phyloP scores from a whole-genome alignment of 345 rosid species.

The Brassica juncea region DNA sequence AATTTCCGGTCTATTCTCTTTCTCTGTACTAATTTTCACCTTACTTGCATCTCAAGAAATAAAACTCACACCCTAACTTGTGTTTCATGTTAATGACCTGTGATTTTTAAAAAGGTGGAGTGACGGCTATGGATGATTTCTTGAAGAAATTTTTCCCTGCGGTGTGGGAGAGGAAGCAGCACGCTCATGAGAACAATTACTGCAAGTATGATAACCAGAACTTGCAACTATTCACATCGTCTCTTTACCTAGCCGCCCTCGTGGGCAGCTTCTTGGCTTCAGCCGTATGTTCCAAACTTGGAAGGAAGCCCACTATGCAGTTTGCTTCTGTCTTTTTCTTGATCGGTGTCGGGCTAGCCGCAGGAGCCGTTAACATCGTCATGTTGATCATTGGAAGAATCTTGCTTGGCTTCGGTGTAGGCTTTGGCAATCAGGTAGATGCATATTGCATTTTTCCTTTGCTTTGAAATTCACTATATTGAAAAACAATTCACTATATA shows the following conservation, averaged over 20 bases:
- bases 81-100: not conserved
- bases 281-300: not conserved
- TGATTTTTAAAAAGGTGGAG: not conserved
- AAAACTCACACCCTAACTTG: not conserved
- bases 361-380: not conserved
- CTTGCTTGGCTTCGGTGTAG: not conserved
- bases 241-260: not conserved
- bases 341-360: conserved; percentile 1
- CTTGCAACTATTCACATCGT: conserved; percentile 1
- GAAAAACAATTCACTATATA: not conserved
- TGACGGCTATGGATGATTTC: not conserved
- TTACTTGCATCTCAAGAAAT: not conserved
- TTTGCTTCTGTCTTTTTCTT: not conserved
- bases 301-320: conserved; percentile 1
- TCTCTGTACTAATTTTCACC: not conserved
- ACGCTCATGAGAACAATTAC: not conserved
- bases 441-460: not conserved
- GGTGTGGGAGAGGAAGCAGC: conserved; percentile 1
- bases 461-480: not conserved
- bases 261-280: not conserved
- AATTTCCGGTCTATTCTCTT: not conserved
- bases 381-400: conserved; percentile 1
- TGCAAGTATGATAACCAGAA: not conserved
- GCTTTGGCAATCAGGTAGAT: conserved; percentile 5
- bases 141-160: not conserved